Evolutionary conservation across 108 stramenopile genomes (phyloP), one percentile per base, ranked within the genome.

Genomic region (Schizochytrium sp.): DNA sequence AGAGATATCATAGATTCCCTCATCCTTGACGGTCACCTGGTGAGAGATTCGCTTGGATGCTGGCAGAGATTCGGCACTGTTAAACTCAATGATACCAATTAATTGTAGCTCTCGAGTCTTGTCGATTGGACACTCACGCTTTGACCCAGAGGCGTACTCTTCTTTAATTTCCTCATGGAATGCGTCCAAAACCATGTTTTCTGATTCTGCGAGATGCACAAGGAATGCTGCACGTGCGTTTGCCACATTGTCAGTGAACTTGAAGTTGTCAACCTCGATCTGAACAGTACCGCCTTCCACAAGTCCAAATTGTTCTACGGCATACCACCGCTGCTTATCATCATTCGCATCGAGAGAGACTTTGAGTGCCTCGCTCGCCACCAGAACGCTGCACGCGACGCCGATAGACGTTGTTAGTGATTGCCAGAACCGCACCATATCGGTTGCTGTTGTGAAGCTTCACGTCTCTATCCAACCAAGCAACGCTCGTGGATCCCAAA

Each of bases 1-100:
- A 91, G 95, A 98, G 5, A 98, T 92, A 41, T 98, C 92, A 90
- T 96, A 97, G 93, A 98, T 98, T 4, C 97, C 90, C 3, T 97
- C 98, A 50, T 93, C 95, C 76, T 96, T 94, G 40, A 90, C 91
- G 28, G 88, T 88, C 12, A 88, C 87, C 15, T 69, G 42, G 64
- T 69, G 64, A 38, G 64, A 69, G 45, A 93, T 64, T 28, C 44
- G 50, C 45, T 93, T 88, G 47, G 60, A 44, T 28, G 56, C 59
- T 13, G 56, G 73, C 10, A n/a, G 12, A 28, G 4, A 0, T 7
- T 88, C 61, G 87, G 28, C 47, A 10, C 49, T 44, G 58, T 90
- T 90, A 89, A 90, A 61, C n/a, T 88, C 59, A 46, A 57, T 61
- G 0, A n/a, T 61, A 2, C 17, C 58, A 17, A 57, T 17, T 72